Conservation (phyloP, 257 asterid species). For the Primulina eburnea region DNA sequence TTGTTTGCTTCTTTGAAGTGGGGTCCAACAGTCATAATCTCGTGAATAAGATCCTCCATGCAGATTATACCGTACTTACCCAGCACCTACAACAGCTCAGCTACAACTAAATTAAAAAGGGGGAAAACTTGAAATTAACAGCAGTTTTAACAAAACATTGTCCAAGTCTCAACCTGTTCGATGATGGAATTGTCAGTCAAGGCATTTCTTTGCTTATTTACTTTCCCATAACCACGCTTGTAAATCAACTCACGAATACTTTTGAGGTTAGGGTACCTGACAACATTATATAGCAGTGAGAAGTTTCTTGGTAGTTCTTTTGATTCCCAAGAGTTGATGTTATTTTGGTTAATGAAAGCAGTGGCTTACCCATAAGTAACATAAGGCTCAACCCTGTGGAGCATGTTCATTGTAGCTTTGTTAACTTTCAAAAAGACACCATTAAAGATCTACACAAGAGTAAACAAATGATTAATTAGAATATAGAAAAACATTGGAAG, state of each 20-base stretch:
- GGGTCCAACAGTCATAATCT: slow-evolving; percentile 52
- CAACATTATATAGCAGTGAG: background rate
- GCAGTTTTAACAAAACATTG: too few species aligned
- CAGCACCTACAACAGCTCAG: slow-evolving; percentile 26
- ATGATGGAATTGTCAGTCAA: slow-evolving; percentile 63
- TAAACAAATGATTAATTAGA: background rate
- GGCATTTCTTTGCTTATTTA: slow-evolving; percentile 67
- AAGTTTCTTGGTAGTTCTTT: background rate
- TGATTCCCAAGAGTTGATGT: background rate
- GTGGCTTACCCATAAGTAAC: slow-evolving; percentile 61
- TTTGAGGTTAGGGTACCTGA: slow-evolving; percentile 67
- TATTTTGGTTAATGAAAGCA: background rate
- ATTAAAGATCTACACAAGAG: slow-evolving; percentile 50
- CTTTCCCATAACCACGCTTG: slow-evolving; percentile 74
- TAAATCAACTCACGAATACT: slow-evolving; percentile 63
- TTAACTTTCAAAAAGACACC: slow-evolving; percentile 77
- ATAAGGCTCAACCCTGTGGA: slow-evolving; percentile 73
- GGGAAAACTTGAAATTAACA: background rate
- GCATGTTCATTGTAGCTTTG: slow-evolving; percentile 72
- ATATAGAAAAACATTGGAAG: background rate
- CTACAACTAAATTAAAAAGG: background rate
- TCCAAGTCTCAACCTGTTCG: slow-evolving; percentile 43
- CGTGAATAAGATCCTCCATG: slow-evolving; percentile 56
- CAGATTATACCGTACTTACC: slow-evolving; percentile 52
- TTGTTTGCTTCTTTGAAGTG: slow-evolving; percentile 62